Evolutionary conservation across 1,284 basidiomycete genomes (phyloP).

Genomic region (Peniophora sp.): DNA sequence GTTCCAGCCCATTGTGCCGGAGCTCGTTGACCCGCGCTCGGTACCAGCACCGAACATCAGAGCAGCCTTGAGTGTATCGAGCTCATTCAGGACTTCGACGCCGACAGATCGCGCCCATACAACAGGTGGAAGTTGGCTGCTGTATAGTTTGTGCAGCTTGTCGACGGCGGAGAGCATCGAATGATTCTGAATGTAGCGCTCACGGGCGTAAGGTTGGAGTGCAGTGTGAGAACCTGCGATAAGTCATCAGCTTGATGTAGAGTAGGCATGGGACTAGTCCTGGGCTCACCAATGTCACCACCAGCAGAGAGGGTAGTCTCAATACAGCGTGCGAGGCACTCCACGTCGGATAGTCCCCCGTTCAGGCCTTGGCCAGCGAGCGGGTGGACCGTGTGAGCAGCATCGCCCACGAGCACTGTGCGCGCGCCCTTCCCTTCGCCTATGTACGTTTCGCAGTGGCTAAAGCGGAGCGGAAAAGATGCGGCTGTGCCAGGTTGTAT

Average conservation of each 20-base stretch:
- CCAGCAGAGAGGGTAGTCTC: conserved; percentile 50
- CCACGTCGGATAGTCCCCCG: conserved; percentile 83
- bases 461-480: conserved; percentile 85
- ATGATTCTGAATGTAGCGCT: conserved; percentile 83
- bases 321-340: conserved; percentile 60
- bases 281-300: conserved; percentile 68
- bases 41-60: conserved; percentile 77
- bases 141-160: conserved; percentile 83
- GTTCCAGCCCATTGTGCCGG: conserved; percentile 11
- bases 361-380: conserved; percentile 98
- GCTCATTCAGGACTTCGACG: conserved; percentile 86
- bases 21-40: not conserved
- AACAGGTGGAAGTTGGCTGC: conserved; percentile 53
- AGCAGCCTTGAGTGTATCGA: conserved; percentile 73
- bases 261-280: not conserved
- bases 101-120: conserved; percentile 85
- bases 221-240: conserved; percentile 67
- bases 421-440: conserved; percentile 61
- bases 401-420: conserved; percentile 90
- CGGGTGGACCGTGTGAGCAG: conserved; percentile 93
- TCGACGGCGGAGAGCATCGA: conserved; percentile 77
- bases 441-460: conserved; percentile 84
- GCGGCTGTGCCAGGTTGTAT: conserved; percentile 78
- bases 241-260: not conserved
- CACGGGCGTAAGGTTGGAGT: conserved; percentile 68